These are phyloP conservation scores for Crithidia thermophila DNA, from an alignment of 208 protist genomes.

Conservation along the genomic window DNA sequence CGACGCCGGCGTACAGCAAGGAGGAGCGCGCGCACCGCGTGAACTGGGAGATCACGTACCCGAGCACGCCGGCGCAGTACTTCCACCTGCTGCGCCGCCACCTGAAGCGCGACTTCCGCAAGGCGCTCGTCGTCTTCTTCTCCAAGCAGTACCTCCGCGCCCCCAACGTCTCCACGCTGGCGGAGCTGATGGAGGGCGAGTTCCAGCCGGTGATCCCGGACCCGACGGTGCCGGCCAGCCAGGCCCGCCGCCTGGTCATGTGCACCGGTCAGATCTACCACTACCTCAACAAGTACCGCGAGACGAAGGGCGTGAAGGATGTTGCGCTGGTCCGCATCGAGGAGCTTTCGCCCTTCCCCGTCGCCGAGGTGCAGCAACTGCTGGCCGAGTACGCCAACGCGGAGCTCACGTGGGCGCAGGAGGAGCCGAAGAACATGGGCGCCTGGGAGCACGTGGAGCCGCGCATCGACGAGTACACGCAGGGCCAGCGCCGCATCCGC, in stretches of 20 bases:
- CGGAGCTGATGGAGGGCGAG: slow-evolving; percentile 48
- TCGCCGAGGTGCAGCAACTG: slow-evolving; percentile 89
- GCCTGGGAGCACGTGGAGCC: slow-evolving; percentile 89
- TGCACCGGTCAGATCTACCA: slow-evolving; percentile 98
- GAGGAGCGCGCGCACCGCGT: slow-evolving; percentile 75
- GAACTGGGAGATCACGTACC: slow-evolving; percentile 94
- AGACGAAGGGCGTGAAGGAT: slow-evolving; percentile 55
- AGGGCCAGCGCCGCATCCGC: slow-evolving; percentile 52
- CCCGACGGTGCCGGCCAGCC: slow-evolving; percentile 45
- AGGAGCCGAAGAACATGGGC: slow-evolving; percentile 98
- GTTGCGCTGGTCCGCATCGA: slow-evolving; percentile 94
- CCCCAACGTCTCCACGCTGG: slow-evolving; percentile 80
- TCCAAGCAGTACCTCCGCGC: slow-evolving; percentile 92
- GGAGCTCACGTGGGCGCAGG: slow-evolving; percentile 96
- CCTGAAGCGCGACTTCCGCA: slow-evolving; percentile 97
- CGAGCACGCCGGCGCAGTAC: slow-evolving; percentile 98
- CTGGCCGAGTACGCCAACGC: slow-evolving; percentile 88
- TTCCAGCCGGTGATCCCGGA: slow-evolving; percentile 90
- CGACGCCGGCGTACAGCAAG: slow-evolving; percentile 59
- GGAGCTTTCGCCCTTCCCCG: slow-evolving; percentile 98
- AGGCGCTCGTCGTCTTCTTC: slow-evolving; percentile 97
- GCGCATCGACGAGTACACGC: slow-evolving; percentile 81
- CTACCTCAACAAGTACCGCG: slow-evolving; percentile 80
- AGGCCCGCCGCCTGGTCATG: slow-evolving; percentile 93
- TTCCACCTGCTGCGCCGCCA: slow-evolving; percentile 99